Base-by-base conservation (phyloP, 768 basidiomycete genomes). In the Leccinum barrowsii region DNA sequence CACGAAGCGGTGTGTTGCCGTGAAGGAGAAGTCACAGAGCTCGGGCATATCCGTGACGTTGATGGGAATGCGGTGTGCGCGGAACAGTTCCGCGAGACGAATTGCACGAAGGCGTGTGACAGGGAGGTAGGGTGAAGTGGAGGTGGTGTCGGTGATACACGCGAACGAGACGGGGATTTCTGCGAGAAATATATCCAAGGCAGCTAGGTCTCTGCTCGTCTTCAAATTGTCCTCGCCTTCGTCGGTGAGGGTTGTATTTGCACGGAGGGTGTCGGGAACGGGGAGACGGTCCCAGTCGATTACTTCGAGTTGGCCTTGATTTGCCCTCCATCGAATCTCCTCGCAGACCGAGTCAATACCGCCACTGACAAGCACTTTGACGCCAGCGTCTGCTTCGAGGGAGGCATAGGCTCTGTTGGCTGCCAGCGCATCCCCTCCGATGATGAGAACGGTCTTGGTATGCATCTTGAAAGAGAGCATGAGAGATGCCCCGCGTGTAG, bases 11-110 rank as follows among this genome's bases (percentile, higher is more conserved):
- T 98, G 92, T 0, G 89, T 84, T 1, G 94, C 83, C 0, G 89
- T 81, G 74, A 96, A 94, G 0, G 90, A 86, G 68, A 92, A 98
- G 70, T 97, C 94, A 71, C 92, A 95, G 42, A 95, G 78, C 13
- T 84, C 78, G 2, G 92, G 90, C 67, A 89, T 83, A 71, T 98
- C 96, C 1, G 94, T 85, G n/a, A 89, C 82, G 67, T 95, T 98
- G 63, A 94, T 78, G 2, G 85, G 88, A 57, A 96, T 85, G 55
- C 83, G 80, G 26, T 81, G 80, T 1, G 74, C 59, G 34, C 71
- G 76, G 64, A 89, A 90, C 2, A 85, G 67, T 15, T 69, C 65
- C 55, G 85, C 81, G 37, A 97, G 78, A 6, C 76, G 73, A 47
- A 75, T 73, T 1, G 90, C 89, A 2, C 89, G 89, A 2, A 67